Base-by-base conservation (phyloP, 805 yeast genomes). In the Wickerhamiella vanderwaltii region DNA sequence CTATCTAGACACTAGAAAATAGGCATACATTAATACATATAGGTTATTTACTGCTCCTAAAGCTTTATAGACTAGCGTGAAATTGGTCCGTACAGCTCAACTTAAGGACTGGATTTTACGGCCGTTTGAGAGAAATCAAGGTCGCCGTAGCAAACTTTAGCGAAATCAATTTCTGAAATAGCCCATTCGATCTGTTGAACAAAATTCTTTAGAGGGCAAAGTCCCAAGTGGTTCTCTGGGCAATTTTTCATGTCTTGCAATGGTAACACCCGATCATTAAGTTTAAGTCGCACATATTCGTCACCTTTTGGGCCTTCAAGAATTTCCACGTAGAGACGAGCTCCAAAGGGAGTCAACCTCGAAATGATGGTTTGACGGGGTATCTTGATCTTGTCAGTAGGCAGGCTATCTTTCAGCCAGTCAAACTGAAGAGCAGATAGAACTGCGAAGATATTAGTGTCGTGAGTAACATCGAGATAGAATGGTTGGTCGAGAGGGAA, bases 381-480 rank as follows among this genome's bases (percentile, higher is more conserved):
- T 17, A 51, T 62, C 40, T 57, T 55, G 44, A 73, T 66, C 37
- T 62, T 60, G 46, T 65, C 65, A 5, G 68, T 55, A 3, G 76
- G 68, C 30, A 74, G 64, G 30, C 65, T 62, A 3, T 47, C 65
- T 62, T 44, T 68, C 46, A 48, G 49, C 46, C 58, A 52, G 30
- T 54, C 52, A 35, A 81, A 56, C 6, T 84, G 86, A 36, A 81
- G 59, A 2, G 88, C 81, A 22, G 82, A 64, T 51, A 77, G 62
- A 50, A 69, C 75, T 31, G 77, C 64, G 47, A 75, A 64, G 31
- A 82, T 59, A 47, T 78, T 79, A 29, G 79, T 71, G 56, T 84
- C 94, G 54, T 84, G 94, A 12, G 83, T 67, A 63, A 82, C 78
- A 49, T 75, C 79, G 49, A 80, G 65, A 66, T 78, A 77, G 35